Base-by-base conservation (phyloP, 1,284 basidiomycete species). In the Retiboletus fuscus region DNA sequence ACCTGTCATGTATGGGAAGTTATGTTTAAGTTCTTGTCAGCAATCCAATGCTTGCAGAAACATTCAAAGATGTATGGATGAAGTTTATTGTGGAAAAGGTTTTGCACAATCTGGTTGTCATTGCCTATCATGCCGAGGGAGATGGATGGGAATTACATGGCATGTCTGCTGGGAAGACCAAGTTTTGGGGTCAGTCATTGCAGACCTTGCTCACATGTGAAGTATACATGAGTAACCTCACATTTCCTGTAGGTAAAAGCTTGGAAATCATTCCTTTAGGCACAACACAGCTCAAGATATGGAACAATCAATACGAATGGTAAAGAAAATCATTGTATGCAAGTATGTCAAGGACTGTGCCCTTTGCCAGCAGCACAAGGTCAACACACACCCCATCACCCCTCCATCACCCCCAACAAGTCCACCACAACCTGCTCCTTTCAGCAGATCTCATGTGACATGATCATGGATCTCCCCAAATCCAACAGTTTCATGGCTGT, bases 51-150 rank as follows among this genome's bases (percentile, higher is more conserved):
- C 87, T 96, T 64, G 93, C 91, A 18, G 96, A 97, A 82, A 96
- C 96, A 1, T 97, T 94, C 76, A 96, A 97, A 81, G 93, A 95
- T 73, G 78, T 86, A 44, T 89, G 95, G 61, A 92, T 91, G 86
- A 91, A 89, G 69, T 95, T 96, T 79, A 88, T 97, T 65, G 91
- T 93, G 64, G 95, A 97, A 83, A 97, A 97, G 84, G 95, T 96
- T 67, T 90, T 89, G 61, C 96, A 97, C 80, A 91, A 95, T 75
- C 96, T 96, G 15, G 86, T 94, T 61, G 85, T 95, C 76, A 90
- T 96, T 78, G 95, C 95, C 12, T 95, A 93, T 82, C 93, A 95
- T 78, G 94, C 94, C 7, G 90, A 95, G 78, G 94, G 95, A 20
- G 82, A 88, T 55, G 87, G 89, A 20, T 96, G 95, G 93, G 89